phyloP scores from a whole-genome alignment of 148 eudicot species.

The Suaeda aralocaspica region DNA sequence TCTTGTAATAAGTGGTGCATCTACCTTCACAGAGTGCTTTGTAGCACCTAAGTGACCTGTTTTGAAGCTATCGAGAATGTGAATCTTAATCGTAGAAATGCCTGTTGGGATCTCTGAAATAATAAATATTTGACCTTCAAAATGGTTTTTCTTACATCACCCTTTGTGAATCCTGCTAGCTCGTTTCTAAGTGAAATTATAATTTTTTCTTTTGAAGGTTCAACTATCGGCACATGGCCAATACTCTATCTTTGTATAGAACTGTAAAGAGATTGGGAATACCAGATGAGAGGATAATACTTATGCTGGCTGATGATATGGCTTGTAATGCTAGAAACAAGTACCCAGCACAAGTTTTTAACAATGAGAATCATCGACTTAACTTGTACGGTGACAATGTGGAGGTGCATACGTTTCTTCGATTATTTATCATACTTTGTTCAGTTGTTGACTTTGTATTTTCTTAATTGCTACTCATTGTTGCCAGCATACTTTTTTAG shows the following conservation, averaged over 20 bases:
- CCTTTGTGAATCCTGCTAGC: background rate
- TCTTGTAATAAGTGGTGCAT: background rate
- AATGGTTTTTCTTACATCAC: background rate
- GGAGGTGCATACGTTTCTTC: constrained; percentile 47
- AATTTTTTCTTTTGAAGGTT: constrained; percentile 51
- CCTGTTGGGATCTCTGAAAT: constrained; percentile 1
- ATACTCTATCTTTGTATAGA: constrained; percentile 88
- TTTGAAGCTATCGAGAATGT: background rate
- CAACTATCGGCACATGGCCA: constrained; percentile 98
- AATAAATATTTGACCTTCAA: background rate
- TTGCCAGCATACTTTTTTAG: background rate
- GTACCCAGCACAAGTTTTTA: constrained; percentile 97
- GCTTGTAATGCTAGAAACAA: constrained; percentile 97
- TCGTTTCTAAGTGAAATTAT: background rate
- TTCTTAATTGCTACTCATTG: background rate
- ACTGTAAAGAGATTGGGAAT: constrained; percentile 94
- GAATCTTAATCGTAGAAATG: background rate
- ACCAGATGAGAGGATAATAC: constrained; percentile 96
- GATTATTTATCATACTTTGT: background rate
- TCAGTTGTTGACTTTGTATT: background rate
- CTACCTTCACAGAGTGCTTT: background rate
- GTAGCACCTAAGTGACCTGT: background rate
- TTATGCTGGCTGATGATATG: constrained; percentile 99
- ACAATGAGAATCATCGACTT: constrained; percentile 92
- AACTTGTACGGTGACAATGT: constrained; percentile 97